Conservation (phyloP, 176 grass and related monocot species). For the Aegilops longissima region DNA sequence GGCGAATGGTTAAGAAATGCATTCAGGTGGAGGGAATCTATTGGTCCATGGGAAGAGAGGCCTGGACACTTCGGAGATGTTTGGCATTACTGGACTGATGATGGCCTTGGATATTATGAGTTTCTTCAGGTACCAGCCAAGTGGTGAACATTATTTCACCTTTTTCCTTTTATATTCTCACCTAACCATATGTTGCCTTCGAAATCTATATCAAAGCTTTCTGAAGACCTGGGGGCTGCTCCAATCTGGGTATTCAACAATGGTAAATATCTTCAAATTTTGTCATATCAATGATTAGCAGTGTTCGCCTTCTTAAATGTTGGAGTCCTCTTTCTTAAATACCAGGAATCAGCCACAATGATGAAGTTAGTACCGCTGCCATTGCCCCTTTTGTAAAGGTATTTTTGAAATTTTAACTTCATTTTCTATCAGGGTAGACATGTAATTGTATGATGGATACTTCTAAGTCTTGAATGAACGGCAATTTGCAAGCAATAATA, state of each 20-base stretch:
- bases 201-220: conserved; percentile 48
- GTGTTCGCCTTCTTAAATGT: not conserved
- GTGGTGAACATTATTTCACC: not conserved
- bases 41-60: conserved; percentile 90
- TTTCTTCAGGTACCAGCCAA: conserved; percentile 73
- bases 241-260: conserved; percentile 85
- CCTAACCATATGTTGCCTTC: conserved; percentile 1
- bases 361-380: conserved; percentile 44
- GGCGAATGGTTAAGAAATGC: conserved; percentile 82
- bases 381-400: conserved; percentile 75
- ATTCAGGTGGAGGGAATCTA: conserved; percentile 71
- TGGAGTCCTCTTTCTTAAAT: conserved; percentile 21
- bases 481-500: not conserved
- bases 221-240: conserved; percentile 64
- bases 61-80: conserved; percentile 88
- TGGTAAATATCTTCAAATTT: conserved; percentile 47
- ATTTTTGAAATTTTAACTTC: conserved; percentile 18
- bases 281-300: conserved; percentile 1
- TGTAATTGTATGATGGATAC: not conserved
- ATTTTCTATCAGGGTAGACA: not conserved
- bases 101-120: conserved; percentile 86
- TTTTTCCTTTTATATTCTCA: not conserved
- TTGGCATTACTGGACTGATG: conserved; percentile 90
- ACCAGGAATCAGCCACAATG: conserved; percentile 75
- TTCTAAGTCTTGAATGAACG: not conserved